phyloP scores from a whole-genome alignment of 768 basidiomycete species.

The Kwoniella europaea region DNA sequence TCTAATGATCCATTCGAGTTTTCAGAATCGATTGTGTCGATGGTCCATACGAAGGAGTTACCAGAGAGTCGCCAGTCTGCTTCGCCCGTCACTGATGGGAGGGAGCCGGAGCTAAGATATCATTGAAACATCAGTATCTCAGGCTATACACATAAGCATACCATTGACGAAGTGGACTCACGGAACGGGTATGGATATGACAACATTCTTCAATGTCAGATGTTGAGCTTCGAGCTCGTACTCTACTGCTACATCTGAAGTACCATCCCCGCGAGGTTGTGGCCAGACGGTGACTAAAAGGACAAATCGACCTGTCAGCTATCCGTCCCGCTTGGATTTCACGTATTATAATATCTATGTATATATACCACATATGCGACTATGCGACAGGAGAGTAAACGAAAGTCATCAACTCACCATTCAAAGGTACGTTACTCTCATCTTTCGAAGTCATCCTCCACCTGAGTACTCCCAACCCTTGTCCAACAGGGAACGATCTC shows the following conservation, averaged over 20 bases:
- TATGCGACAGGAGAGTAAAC: too few species aligned
- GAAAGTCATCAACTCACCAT: constrained; percentile 67
- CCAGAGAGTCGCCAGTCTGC: constrained; percentile 78
- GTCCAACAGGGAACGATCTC: constrained; percentile 82
- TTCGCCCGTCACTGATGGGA: constrained; percentile 47
- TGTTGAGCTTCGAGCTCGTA: constrained; percentile 90
- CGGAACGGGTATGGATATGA: constrained; percentile 92
- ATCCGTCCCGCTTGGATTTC: too few species aligned
- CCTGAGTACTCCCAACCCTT: constrained; percentile 80
- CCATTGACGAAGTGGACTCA: constrained; percentile 60
- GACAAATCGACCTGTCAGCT: too few species aligned
- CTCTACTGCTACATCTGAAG: constrained; percentile 92
- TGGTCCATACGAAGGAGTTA: constrained; percentile 81
- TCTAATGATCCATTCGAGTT: constrained; percentile 80
- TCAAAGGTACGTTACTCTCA: constrained; percentile 86
- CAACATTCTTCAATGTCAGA: constrained; percentile 78
- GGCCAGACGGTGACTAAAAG: constrained; percentile 95
- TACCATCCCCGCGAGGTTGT: constrained; percentile 86
- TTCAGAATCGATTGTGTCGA: constrained; percentile 68
- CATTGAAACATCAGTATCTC: not conserved
- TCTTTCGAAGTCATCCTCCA: constrained; percentile 92
- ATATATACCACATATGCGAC: too few species aligned
- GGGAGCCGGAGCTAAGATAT: constrained; percentile 30
- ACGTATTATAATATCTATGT: too few species aligned
- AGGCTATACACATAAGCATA: not conserved